These are phyloP conservation scores for Rhazya stricta DNA, from an alignment of 257 asterid species.

Conservation along the genomic window DNA sequence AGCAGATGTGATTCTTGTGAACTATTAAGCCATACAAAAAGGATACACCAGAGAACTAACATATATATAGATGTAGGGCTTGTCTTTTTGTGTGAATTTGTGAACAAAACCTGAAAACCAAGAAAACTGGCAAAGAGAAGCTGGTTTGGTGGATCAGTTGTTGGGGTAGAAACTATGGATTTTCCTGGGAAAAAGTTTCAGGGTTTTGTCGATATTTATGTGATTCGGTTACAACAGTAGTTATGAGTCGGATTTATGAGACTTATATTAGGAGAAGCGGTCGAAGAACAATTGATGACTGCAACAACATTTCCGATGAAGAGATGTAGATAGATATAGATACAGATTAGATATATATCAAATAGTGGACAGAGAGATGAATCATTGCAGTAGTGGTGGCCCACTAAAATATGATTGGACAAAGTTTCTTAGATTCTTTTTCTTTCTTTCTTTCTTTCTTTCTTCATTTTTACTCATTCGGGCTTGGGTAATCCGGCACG, in stretches of 20 bases:
- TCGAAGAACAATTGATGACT: neutral
- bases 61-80: neutral
- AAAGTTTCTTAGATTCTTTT: neutral
- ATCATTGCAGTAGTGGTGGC: neutral
- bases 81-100: neutral
- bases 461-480: no score
- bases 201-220: neutral
- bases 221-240: neutral
- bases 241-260: neutral
- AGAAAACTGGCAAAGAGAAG: neutral
- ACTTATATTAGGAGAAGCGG: no score
- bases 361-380: constrained; percentile 11
- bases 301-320: constrained; percentile 1
- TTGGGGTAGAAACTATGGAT: neutral
- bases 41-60: neutral
- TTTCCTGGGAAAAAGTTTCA: neutral
- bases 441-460: neutral
- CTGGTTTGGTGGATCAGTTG: neutral
- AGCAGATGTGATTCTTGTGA: neutral
- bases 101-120: neutral
- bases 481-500: neutral
- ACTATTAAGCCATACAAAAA: neutral
- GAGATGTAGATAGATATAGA: neutral
- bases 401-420: constrained; percentile 11
- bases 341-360: neutral